Evolutionary conservation across 768 basidiomycete species (phyloP).

Genomic region (Boletellus emodensis): DNA sequence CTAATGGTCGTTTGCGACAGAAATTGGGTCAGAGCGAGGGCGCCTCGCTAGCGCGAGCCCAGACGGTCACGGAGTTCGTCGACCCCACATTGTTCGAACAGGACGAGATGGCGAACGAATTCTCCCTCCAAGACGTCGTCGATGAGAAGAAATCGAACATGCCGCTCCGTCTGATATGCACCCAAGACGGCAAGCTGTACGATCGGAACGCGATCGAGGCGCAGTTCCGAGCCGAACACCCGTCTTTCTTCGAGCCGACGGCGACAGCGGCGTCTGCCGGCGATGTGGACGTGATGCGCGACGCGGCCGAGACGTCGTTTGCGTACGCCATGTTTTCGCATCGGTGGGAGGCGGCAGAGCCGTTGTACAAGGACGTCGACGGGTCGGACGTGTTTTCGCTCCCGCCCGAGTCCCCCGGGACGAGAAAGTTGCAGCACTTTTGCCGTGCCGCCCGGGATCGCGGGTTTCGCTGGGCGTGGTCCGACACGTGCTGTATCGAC

Average conservation of each 20-base stretch:
- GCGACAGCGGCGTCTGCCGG: not conserved
- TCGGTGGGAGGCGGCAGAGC: conserved; percentile 19
- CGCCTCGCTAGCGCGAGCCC: not conserved
- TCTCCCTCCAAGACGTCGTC: conserved; percentile 14
- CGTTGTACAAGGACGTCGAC: conserved; percentile 14
- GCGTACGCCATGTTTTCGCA: conserved; percentile 25
- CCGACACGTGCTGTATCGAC: conserved; percentile 29
- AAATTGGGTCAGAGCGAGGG: not conserved
- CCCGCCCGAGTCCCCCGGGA: conserved; percentile 6
- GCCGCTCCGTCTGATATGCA: conserved; percentile 23
- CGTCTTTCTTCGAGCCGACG: conserved; percentile 9
- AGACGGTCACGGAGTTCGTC: not conserved
- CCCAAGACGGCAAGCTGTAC: conserved; percentile 24
- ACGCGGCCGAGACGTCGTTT: conserved; percentile 14
- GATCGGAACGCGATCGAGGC: conserved; percentile 14
- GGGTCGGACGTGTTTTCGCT: conserved; percentile 16
- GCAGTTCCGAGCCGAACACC: conserved; percentile 12
- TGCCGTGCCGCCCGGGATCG: conserved; percentile 15
- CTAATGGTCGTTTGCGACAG: not conserved
- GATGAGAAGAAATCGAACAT: conserved; percentile 16
- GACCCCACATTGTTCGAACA: not conserved
- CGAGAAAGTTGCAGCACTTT: conserved; percentile 17
- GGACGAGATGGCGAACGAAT: not conserved
- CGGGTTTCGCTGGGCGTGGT: conserved; percentile 27
- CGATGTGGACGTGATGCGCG: not conserved